Conservation (phyloP, 73 alveolate species). For the Blepharisma japonicum region DNA sequence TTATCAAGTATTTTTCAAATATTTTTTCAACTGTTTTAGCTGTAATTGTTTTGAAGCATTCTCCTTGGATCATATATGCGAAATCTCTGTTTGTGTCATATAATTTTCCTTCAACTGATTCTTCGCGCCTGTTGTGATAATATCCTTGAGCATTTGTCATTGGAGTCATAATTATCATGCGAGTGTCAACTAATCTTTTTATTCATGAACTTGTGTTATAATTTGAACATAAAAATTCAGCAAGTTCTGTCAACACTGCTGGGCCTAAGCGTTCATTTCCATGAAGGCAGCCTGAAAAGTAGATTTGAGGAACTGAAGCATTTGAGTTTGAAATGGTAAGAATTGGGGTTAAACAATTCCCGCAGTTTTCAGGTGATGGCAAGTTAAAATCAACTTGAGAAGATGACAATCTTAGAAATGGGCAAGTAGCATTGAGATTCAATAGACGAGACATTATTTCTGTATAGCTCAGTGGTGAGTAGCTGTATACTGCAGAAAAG, state of each 20-base stretch:
- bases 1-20: constrained; percentile 58
- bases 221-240: constrained; percentile 57
- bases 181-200: constrained; percentile 58
- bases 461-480: too few relatives aligned
- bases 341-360: constrained; percentile 46
- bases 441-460: too few relatives aligned
- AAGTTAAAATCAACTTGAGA: constrained; percentile 64
- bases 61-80: constrained; percentile 63
- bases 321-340: constrained; percentile 66
- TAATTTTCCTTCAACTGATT: constrained; percentile 71
- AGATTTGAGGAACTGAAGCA: constrained; percentile 74
- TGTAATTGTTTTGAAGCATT: constrained; percentile 81
- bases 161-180: constrained; percentile 82
- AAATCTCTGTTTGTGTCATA: constrained; percentile 97
- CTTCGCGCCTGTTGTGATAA: constrained; percentile 68
- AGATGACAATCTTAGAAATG: constrained; percentile 58
- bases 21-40: constrained; percentile 80
- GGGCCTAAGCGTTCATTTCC: constrained; percentile 96
- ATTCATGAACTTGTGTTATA: constrained; percentile 45
- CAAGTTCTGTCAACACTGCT: constrained; percentile 75
- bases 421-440: constrained; percentile 46
- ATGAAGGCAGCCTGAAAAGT: constrained; percentile 90
- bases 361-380: constrained; percentile 56
- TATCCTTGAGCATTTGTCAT: constrained; percentile 95
- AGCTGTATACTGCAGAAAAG: too few relatives aligned